Base-by-base conservation (phyloP, 768 basidiomycete species). In the Dioszegia crocea region DNA sequence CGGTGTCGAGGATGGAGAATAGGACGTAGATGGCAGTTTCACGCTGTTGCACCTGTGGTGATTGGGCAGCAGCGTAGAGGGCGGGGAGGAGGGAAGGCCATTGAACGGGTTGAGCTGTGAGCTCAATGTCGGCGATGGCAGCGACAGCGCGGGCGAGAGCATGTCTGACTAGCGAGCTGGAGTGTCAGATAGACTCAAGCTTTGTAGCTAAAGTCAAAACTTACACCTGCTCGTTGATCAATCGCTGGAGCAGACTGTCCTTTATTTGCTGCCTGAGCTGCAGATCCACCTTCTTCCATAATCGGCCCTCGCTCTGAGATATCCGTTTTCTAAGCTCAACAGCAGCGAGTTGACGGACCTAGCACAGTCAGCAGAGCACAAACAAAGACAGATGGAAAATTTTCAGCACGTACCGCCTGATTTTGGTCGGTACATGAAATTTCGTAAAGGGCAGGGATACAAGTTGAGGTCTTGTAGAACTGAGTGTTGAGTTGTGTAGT, bases 291-390 rank as follows among this genome's bases (percentile, higher is more conserved):
- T 83, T 80, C 19, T 84, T 80, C 96, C 96, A 99, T 30, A 93
- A 78, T 74, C 83, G 84, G 49, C 87, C 88, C 65, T 87, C 88
- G 68, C 86, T 86, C 74, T 85, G 83, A 26, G 82, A 76, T 60
- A 97, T 84, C 58, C 94, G 88, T 82, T 99, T 99, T 68, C 94
- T 84, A 75, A 97, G 82, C 79, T 99, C 96, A 56, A 97, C 92
- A 8, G 93, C 92, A 47, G 93, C 90, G 21, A 99, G 83, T 84
- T 99, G 96, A 61, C 92, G 89, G 63, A 97, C 86, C 93, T 99
- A 51, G 4, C 24, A 1, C 33, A 1, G 33, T 55, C 55, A 47
- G 33, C 26, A 30, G 14, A 6, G 43, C 43, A 6, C n/a, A 16
- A n/a, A 21, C 27, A 43, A 44, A 8, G 3, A 23, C 24, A 17